phyloP scores from a whole-genome alignment of 768 basidiomycete species.

The Lentinula lateritia region DNA sequence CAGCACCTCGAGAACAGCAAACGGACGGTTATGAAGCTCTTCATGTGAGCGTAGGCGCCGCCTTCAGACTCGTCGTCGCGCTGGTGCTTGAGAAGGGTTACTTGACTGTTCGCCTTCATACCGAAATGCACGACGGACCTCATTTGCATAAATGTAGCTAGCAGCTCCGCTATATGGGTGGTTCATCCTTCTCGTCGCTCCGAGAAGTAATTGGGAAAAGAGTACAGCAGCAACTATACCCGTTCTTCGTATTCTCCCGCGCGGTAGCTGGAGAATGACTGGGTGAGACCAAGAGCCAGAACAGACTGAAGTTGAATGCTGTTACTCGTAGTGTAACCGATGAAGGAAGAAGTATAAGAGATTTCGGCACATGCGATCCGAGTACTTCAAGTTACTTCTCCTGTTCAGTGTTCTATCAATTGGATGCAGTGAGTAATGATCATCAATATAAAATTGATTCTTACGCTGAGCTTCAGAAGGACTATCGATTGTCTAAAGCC shows the following conservation, averaged over 20 bases:
- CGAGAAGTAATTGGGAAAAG: not conserved
- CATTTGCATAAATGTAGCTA: slow-evolving; percentile 28
- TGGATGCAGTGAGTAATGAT: no score
- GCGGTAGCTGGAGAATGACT: no score
- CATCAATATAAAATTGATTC: no score
- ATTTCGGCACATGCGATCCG: no score
- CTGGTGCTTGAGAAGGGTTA: not conserved
- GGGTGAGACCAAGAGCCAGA: no score
- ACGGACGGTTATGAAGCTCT: slow-evolving; percentile 1
- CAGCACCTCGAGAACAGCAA: not conserved
- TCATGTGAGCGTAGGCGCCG: not conserved
- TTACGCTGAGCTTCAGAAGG: no score
- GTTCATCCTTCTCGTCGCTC: slow-evolving; percentile 13
- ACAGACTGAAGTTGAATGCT: no score
- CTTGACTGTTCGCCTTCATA: not conserved
- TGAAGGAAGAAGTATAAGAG: no score
- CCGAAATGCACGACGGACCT: slow-evolving; percentile 14
- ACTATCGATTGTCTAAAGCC: no score
- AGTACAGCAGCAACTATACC: not conserved
- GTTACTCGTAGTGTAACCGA: no score
- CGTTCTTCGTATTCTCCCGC: not conserved
- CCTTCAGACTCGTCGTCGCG: slow-evolving; percentile 1
- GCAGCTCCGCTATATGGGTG: slow-evolving; percentile 29
- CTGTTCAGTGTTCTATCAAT: no score
- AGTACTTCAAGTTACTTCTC: no score